Base-by-base conservation (phyloP, 345 rosid genomes). In the Eucalyptus microcorys region DNA sequence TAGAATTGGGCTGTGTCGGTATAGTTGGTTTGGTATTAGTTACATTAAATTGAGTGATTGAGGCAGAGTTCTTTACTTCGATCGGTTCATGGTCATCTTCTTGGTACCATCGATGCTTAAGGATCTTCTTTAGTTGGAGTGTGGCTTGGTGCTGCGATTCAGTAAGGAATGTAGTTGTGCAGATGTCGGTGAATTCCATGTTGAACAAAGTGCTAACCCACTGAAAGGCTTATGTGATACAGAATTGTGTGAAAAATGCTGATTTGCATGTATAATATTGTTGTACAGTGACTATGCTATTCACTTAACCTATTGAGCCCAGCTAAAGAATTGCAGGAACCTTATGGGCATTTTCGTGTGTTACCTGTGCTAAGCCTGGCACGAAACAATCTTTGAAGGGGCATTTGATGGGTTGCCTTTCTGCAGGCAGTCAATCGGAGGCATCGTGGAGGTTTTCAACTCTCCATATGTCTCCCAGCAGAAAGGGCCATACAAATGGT, bases 401-500 rank as follows among this genome's bases (percentile, higher is more conserved):
- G 89, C 86, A 88, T 87, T 91, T 47, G 93, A 40, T 80, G 94
- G 91, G 24, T 90, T 90, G 21, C 93, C 96, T 30, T 89, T 86
- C 88, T 90, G 90, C 91, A 96, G 91, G 91, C 99, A 96, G 52
- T 87, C 64, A 57, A 94, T 91, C 79, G 95, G 97, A 32, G 98
- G 98, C 47, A 90, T 90, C 42, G 94, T 95, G 48, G 89, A 27
- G 34, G 95, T 93, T 90, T 91, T 92, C 90, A 49, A 48, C 85
- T 94, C 94, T 83, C 99, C 99, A 26, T 91, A 93, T 76, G 98
- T 90, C 88, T 95, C 89, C 96, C 95, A 95, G 64, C 98, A 97
- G 89, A 94, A 94, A 87, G 98, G 95, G n/a, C 89, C 93, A 32
- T 19, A 71, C 86, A 53, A 21, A 80, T 40, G 93, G 87, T 89